Base-by-base conservation (phyloP, 805 yeast genomes). In the Ogataea henricii region DNA sequence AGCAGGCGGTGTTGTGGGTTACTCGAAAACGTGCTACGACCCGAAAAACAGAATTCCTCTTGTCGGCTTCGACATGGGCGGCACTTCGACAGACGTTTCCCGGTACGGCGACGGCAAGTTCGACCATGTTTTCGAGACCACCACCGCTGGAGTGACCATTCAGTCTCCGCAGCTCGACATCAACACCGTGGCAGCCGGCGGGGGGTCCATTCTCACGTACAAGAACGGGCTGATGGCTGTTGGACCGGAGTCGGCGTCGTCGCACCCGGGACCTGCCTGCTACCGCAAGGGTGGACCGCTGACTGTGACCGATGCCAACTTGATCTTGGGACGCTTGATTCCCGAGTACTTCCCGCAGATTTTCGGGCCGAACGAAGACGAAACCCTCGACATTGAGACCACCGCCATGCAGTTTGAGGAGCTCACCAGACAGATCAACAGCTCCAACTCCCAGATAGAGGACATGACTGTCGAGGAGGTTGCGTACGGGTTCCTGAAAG, bases 1-100 rank as follows among this genome's bases (percentile, higher is more conserved):
- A 2, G 98, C 98, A 8, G 98, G 98, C 33, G 98, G 98, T 43
- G 96, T 92, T 49, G 97, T 92, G 27, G 98, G 98, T 0, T 88
- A 82, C 58, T 88, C 96, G 0, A 76, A 81, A 43, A 91, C 98
- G 0, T 87, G 96, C 52, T 89, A 76, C 62, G 74, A 81, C 51
- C 66, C 69, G 1, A 59, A 67, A n/a, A 77, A 77, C 46, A 67
- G 69, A 9, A 74, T 77, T 20, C 90, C 96, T 0, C 72, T 86
- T 39, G 78, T 88, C 47, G 95, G 94, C 0, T 86, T 88, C 56
- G 96, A 88, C 65, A 87, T 88, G 91, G 96, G 96, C 42, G 96
- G 96, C 40, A 88, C 96, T 1, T 85, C 92, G 1, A 88, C 96
- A 1, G 96, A 89, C 68, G 91, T 87, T 4, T 82, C 89, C 4